Evolutionary conservation across 106 monocot genomes (phyloP).

Genomic region (Agapanthus africanus): DNA sequence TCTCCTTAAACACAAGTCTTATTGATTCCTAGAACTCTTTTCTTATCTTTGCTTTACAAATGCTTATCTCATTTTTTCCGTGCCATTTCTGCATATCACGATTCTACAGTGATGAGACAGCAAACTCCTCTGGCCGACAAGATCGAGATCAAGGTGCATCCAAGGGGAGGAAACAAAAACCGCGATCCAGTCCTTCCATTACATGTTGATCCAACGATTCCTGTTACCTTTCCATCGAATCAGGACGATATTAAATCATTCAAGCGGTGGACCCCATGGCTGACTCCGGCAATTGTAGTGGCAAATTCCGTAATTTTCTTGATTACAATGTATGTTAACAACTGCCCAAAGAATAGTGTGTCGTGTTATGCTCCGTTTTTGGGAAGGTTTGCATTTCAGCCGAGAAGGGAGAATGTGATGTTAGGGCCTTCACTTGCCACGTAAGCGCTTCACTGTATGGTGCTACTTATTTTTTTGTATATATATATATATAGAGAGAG

Average conservation of each 20-base stretch:
- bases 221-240: not conserved
- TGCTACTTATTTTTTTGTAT: too few relatives aligned
- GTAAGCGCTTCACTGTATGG: constrained; percentile 45
- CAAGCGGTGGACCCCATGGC: constrained; percentile 47
- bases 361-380: constrained; percentile 34
- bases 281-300: constrained; percentile 39
- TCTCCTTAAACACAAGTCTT: not conserved
- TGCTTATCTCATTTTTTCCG: not conserved
- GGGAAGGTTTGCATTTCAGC: constrained; percentile 80
- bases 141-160: constrained; percentile 1
- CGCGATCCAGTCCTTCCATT: not conserved
- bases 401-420: constrained; percentile 68
- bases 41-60: not conserved
- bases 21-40: not conserved
- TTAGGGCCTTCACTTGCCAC: constrained; percentile 69
- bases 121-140: not conserved
- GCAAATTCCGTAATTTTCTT: constrained; percentile 47
- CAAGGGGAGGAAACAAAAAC: not conserved
- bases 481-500: too few relatives aligned
- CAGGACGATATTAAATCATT: not conserved
- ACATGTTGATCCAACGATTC: not conserved
- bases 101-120: not conserved
- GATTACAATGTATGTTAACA: constrained; percentile 72
- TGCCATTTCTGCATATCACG: not conserved
- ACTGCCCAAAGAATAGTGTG: constrained; percentile 45